Conservation (phyloP, 2,329 filamentous ascomycete genomes). For the Ophiocordyceps camponoti-rufipedis region DNA sequence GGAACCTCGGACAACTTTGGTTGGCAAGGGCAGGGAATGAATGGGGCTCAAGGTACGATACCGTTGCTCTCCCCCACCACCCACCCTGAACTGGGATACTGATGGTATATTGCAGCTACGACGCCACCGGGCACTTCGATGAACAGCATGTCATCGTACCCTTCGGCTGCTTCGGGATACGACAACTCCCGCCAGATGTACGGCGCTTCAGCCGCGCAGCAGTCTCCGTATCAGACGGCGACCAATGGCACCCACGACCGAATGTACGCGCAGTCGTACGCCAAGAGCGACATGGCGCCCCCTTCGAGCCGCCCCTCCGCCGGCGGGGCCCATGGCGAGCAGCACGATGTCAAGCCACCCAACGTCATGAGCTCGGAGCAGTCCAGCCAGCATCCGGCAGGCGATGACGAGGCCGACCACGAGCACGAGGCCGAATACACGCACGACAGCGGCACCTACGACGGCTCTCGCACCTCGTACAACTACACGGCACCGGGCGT, state of each 20-base stretch:
- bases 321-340: conserved; percentile 39
- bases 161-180: conserved; percentile 48
- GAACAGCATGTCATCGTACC: conserved; percentile 66
- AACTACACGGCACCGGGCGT: conserved; percentile 57
- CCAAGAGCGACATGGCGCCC: conserved; percentile 80
- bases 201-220: conserved; percentile 48
- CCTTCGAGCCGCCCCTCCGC: conserved; percentile 45
- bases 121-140: conserved; percentile 67
- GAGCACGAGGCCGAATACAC: conserved; percentile 75
- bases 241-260: conserved; percentile 40
- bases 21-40: conserved; percentile 51
- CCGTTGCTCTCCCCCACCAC: conserved; percentile 18
- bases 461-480: conserved; percentile 54
- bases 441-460: conserved; percentile 61
- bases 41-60: conserved; percentile 42
- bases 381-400: conserved; percentile 31
- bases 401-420: conserved; percentile 52
- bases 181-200: conserved; percentile 67
- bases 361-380: conserved; percentile 45
- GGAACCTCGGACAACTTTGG: conserved; percentile 61
- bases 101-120: conserved; percentile 59
- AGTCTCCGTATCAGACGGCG: conserved; percentile 52
- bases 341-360: conserved; percentile 40
- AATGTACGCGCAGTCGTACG: conserved; percentile 55
- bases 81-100: conserved; percentile 20